Evolutionary conservation across 2,329 filamentous ascomycete genomes (phyloP), one percentile per base, ranked within the genome.

Genomic region (Botryotinia narcissicola): DNA sequence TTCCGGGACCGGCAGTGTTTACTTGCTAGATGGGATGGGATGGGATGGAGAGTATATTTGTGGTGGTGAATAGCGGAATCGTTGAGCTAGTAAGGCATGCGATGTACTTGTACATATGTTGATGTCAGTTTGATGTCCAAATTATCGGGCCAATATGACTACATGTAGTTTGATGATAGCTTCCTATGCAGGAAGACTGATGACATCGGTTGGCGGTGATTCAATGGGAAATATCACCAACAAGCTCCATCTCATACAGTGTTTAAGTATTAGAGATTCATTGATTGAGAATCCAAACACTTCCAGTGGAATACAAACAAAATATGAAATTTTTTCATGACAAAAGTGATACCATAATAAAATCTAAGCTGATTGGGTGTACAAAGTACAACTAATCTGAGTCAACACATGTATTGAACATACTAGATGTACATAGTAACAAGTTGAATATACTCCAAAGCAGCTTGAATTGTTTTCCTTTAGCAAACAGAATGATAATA

Each of bases 1-100:
- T 84, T 63, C 79, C 78, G 20, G 82, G 84, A 73, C 83, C 84
- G 67, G 80, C 81, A 6, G 80, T 83, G n/a, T 75, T 80, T 72
- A 77, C 70, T 4, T 81, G 81, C 59, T 76, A 74, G 29, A 20
- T 20, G 35, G 25, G 46, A 25, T 42, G 10, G 14, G 42, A 14
- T 42, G 16, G 16, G 42, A 5, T 18, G 42, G 42, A 3, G 42
- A 18, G 14, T 6, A 42, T 42, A 42, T 42, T 18, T 42, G 42
- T 18, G 16, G 14, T 10, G 35, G 4, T n/a, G 22, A 48, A 29
- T n/a, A 4, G 60, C 1, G 37, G 25, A 22, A 20, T 18, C 9
- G 25, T n/a, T 16, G 32, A 14, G 29, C 25, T 25, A 25, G 29
- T 48, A 14, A 14, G 63, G 1, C 12, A 32, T 25, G 29, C 6